A percentile compares a stretch with the other conserved stretches of the same genome.
These are phyloP conservation scores for Inonotus obliquus DNA, from an alignment of 1,284 basidiomycete genomes.

Conservation along the genomic window DNA sequence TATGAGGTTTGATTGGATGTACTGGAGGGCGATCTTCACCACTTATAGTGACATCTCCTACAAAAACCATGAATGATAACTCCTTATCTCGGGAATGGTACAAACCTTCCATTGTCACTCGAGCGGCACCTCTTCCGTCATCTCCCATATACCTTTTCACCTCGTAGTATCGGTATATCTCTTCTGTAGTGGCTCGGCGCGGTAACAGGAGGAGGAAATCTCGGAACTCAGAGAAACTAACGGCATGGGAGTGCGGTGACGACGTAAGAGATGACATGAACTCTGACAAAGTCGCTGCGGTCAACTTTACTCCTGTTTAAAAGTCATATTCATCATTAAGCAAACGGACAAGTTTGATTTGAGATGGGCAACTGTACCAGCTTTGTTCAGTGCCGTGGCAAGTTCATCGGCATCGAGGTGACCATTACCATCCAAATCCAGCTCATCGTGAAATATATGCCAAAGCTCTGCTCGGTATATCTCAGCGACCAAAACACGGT, in stretches of 20 bases:
- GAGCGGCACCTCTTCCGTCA: slow-evolving; percentile 72
- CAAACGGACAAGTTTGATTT: neutral
- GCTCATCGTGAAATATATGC: slow-evolving; percentile 83
- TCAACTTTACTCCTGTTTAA: slow-evolving; percentile 61
- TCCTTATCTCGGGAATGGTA: slow-evolving; percentile 20
- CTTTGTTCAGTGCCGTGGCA: slow-evolving; percentile 60
- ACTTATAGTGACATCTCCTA: slow-evolving; percentile 73
- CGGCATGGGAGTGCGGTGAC: slow-evolving; percentile 59
- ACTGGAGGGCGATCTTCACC: slow-evolving; percentile 59
- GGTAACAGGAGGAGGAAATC: slow-evolving; percentile 88
- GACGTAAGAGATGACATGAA: slow-evolving; percentile 77
- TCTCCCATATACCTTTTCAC: slow-evolving; percentile 69
- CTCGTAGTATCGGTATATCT: slow-evolving; percentile 87
- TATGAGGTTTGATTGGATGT: slow-evolving; percentile 25
- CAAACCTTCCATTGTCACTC: slow-evolving; percentile 85
- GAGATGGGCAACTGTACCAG: slow-evolving; percentile 54
- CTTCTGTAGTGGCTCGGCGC: slow-evolving; percentile 71
- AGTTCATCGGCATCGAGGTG: slow-evolving; percentile 74
- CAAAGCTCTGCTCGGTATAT: slow-evolving; percentile 61
- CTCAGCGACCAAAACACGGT: neutral
- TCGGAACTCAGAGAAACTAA: slow-evolving; percentile 84
- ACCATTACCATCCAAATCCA: slow-evolving; percentile 85
- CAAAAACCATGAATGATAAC: slow-evolving; percentile 8
- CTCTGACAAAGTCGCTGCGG: slow-evolving; percentile 62
- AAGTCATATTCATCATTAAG: slow-evolving; percentile 16